A percentile compares a stretch with the other conserved stretches of the same genome.
These are phyloP conservation scores for Wakefieldia striispora DNA, from an alignment of 768 basidiomycete genomes.

Conservation along the genomic window DNA sequence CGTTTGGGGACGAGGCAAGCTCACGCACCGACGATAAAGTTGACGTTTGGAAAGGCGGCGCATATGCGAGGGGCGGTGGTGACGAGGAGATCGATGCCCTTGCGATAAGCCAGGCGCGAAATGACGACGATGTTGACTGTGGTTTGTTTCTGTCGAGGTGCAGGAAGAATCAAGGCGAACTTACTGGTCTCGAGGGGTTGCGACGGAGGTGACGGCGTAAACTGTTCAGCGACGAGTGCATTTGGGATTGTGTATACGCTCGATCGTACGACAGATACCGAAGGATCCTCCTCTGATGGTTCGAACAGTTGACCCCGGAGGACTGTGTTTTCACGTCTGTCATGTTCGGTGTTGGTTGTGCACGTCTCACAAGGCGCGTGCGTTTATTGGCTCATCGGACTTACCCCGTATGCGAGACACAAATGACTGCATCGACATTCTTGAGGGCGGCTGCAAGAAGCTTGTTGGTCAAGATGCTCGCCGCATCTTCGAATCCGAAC, in stretches of 20 bases:
- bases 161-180: constrained; percentile 17
- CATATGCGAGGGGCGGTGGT: constrained; percentile 92
- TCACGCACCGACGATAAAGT: constrained; percentile 74
- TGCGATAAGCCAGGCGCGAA: constrained; percentile 89
- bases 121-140: constrained; percentile 90
- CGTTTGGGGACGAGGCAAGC: background rate
- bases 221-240: constrained; percentile 82
- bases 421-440: constrained; percentile 93
- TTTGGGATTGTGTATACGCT: constrained; percentile 94
- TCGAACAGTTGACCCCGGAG: constrained; percentile 79
- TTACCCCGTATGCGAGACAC: constrained; percentile 95
- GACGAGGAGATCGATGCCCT: constrained; percentile 94
- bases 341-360: background rate
- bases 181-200: constrained; percentile 56
- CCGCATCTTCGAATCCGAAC: constrained; percentile 96
- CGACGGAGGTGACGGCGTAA: constrained; percentile 57
- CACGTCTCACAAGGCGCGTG: background rate
- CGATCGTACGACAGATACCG: constrained; percentile 44
- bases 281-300: constrained; percentile 40
- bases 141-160: background rate
- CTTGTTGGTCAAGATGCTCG: constrained; percentile 97
- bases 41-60: constrained; percentile 77
- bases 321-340: constrained; percentile 95
- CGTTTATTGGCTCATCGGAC: constrained; percentile 15
- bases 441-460: constrained; percentile 80